Percentiles rank a stretch among this genome's conserved stretches.
phyloP scores from a whole-genome alignment of 2,329 filamentous ascomycete genomes.

The Alternaria infectoria region DNA sequence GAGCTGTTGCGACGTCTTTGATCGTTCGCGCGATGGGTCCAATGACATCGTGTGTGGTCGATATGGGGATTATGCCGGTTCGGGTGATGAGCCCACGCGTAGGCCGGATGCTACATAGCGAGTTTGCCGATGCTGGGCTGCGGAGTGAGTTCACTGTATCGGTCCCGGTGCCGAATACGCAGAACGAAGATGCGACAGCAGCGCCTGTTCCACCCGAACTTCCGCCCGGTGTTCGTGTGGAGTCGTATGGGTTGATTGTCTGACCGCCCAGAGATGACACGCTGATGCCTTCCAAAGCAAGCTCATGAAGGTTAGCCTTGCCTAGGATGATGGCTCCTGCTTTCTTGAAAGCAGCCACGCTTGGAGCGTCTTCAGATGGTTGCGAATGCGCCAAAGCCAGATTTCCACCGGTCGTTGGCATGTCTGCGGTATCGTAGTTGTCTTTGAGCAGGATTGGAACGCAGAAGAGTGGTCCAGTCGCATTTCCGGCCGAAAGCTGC shows the following conservation, averaged over 20 bases:
- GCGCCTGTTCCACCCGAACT: slow-evolving; percentile 69
- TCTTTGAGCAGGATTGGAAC: slow-evolving; percentile 69
- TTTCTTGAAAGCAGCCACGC: slow-evolving; percentile 56
- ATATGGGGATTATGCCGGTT: slow-evolving; percentile 62
- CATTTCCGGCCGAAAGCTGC: slow-evolving; percentile 55
- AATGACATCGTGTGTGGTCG: slow-evolving; percentile 62
- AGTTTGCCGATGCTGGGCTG: slow-evolving; percentile 67
- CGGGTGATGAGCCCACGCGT: slow-evolving; percentile 60
- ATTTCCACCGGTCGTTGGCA: slow-evolving; percentile 65
- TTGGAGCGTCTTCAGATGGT: slow-evolving; percentile 58
- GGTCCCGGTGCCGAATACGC: slow-evolving; percentile 64
- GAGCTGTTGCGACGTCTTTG: slow-evolving; percentile 57
- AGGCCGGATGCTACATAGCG: slow-evolving; percentile 65
- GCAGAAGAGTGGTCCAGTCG: slow-evolving; percentile 63
- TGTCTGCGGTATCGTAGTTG: slow-evolving; percentile 63
- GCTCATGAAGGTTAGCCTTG: slow-evolving; percentile 66
- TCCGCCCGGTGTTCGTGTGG: slow-evolving; percentile 68
- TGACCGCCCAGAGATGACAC: slow-evolving; percentile 70
- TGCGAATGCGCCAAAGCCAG: slow-evolving; percentile 57
- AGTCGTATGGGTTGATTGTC: slow-evolving; percentile 71
- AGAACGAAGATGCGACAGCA: slow-evolving; percentile 64
- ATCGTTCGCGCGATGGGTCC: slow-evolving; percentile 62
- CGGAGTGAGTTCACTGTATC: slow-evolving; percentile 67
- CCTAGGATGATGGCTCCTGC: slow-evolving; percentile 64
- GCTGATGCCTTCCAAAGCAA: slow-evolving; percentile 68